These are phyloP conservation scores for Lepidium didymum DNA, from an alignment of 345 rosid species.

Conservation along the genomic window DNA sequence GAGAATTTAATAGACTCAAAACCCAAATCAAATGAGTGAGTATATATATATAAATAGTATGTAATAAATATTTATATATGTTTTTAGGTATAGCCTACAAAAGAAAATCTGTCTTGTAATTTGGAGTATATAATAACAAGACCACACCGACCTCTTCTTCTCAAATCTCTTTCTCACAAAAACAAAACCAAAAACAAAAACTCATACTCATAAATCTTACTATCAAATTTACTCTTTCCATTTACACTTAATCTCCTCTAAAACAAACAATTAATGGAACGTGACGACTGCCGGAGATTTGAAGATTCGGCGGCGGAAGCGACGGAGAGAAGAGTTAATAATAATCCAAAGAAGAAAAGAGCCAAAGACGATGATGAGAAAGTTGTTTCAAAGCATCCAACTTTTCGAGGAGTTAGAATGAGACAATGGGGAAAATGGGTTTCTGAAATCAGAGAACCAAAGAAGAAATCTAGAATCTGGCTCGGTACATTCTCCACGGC, in stretches of 20 bases:
- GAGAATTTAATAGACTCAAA: not conserved
- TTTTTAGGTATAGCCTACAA: constrained; percentile 18
- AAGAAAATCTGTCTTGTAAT: not conserved
- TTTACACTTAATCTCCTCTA: not conserved
- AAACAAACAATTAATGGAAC: not conserved
- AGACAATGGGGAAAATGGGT: constrained; percentile 98
- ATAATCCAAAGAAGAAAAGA: constrained; percentile 13
- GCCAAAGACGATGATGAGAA: constrained; percentile 10
- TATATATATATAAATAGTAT: too few species aligned
- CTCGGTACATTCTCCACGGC: constrained; percentile 85
- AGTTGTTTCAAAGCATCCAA: constrained; percentile 43
- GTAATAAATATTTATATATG: not conserved
- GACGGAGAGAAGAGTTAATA: not conserved
- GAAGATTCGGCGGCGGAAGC: not conserved
- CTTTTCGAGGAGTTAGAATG: constrained; percentile 83
- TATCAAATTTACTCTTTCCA: not conserved
- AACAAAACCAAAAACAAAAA: too few species aligned
- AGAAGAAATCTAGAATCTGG: constrained; percentile 95
- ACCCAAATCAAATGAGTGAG: not conserved
- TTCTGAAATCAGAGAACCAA: constrained; percentile 89
- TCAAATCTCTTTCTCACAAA: constrained; percentile 3
- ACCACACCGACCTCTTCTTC: constrained; percentile 21
- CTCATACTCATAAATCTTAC: too few species aligned
- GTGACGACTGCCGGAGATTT: constrained; percentile 1
- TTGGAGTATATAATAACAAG: constrained; percentile 22